Evolutionary conservation across 129 eudicot genomes (phyloP), one percentile per base, ranked within the genome.

Genomic region (Scalesia atractyloides): DNA sequence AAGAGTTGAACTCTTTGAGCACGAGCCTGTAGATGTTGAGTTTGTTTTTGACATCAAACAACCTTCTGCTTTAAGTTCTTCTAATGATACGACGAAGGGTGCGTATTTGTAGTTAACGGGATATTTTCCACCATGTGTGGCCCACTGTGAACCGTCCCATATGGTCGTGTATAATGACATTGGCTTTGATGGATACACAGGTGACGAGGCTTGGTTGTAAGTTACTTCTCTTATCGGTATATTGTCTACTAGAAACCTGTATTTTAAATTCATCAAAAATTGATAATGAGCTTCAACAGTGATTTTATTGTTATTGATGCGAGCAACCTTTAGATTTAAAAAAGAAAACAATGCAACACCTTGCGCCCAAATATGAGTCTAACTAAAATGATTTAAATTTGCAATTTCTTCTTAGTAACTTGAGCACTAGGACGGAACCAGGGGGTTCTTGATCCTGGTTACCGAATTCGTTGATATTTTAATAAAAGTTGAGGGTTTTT

Each of bases 131-230:
- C 98, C 98, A 43, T 78, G 90, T 10, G 96, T 94, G 8, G 98
- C 97, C 98, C 97, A 94, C 9, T 87, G 72, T 48, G 98, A 94
- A 66, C 72, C 98, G 63, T 94, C 98, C 98, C 98, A 94, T 3
- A 94, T 90, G 34, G 98, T 94, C 9, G 87, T 69, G 50, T 86
- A 87, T 34, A 86, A 60, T 11, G 96, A 82, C 98, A 94, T 94
- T 4, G 98, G 88, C 79, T 90, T 94, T 52, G 89, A 90, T 75
- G 98, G 98, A 75, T 94, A 94, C 37, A 68, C 73, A 2, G 82
- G 65, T 2, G 85, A 63, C 9, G 84, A 86, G 16, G 87, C 91
- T 9, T 57, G 70, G 58, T 81, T 90, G 83, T 83, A 80, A 11
- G 80, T 69, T 9, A 95, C 88, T 79, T 95, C 96, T 78, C 99